phyloP scores from a whole-genome alignment of 305 asterid genomes.

The Withania somnifera region DNA sequence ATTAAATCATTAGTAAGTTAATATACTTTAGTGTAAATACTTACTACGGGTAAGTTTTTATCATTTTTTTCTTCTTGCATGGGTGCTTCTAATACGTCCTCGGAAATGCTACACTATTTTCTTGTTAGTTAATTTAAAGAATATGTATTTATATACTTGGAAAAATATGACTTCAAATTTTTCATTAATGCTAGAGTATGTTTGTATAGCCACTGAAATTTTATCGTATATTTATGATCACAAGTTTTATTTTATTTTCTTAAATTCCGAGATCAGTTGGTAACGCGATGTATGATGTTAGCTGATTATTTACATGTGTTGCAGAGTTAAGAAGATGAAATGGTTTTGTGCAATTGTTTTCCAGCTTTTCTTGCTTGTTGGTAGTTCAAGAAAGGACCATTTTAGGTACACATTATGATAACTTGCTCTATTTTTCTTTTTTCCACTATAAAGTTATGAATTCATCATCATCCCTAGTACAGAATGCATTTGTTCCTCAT shows the following conservation, averaged over 20 bases:
- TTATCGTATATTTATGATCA: neutral
- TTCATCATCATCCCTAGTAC: neutral
- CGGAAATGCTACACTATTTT: neutral
- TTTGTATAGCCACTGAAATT: neutral
- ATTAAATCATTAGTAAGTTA: neutral
- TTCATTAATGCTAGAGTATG: neutral
- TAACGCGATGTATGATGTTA: neutral
- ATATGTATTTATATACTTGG: neutral
- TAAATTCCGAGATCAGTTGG: neutral
- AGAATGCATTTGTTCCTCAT: neutral
- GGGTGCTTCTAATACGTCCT: neutral
- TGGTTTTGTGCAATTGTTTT: neutral
- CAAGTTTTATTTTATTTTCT: neutral
- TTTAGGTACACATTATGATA: neutral
- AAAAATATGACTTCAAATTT: neutral
- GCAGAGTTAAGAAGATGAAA: neutral
- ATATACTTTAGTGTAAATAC: neutral
- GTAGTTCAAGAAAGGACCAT: neutral
- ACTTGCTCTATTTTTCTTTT: neutral
- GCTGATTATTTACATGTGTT: neutral
- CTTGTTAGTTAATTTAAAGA: neutral
- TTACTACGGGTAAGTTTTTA: neutral
- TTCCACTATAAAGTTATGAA: neutral
- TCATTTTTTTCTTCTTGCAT: neutral
- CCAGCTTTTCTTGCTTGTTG: conserved; percentile 1